phyloP scores from a whole-genome alignment of 352 stramenopile genomes.

The Pythium aquatile region DNA sequence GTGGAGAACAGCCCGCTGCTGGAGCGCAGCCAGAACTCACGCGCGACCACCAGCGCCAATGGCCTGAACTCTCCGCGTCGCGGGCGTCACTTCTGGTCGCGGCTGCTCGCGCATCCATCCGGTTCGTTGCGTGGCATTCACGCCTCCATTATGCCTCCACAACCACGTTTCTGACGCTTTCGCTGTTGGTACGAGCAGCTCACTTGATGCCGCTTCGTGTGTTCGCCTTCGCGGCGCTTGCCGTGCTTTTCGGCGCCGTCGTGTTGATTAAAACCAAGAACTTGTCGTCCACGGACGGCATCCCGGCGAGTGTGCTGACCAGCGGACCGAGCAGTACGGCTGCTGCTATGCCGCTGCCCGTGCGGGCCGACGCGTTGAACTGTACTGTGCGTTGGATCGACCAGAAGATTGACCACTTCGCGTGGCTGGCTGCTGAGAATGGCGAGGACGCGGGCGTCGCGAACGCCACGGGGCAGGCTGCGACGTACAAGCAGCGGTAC shows the following conservation, averaged over 20 bases:
- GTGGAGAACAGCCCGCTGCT: constrained; percentile 25
- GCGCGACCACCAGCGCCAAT: constrained; percentile 10
- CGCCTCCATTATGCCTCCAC: too few relatives aligned
- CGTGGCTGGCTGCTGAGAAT: constrained; percentile 36
- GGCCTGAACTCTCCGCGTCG: constrained; percentile 21
- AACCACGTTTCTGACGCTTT: not conserved
- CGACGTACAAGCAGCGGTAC: constrained; percentile 88
- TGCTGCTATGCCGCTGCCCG: not conserved
- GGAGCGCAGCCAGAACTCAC: constrained; percentile 19
- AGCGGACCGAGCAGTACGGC: constrained; percentile 8
- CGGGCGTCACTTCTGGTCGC: constrained; percentile 29
- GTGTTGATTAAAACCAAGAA: constrained; percentile 74
- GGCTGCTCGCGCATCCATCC: constrained; percentile 19
- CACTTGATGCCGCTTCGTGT: constrained; percentile 45
- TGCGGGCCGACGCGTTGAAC: constrained; percentile 57
- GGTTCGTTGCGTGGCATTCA: not conserved
- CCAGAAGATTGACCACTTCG: constrained; percentile 90
- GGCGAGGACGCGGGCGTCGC: constrained; percentile 19
- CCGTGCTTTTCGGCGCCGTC: constrained; percentile 56
- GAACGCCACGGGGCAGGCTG: constrained; percentile 25
- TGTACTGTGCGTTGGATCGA: constrained; percentile 86
- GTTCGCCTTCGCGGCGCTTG: constrained; percentile 41
- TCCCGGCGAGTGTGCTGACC: constrained; percentile 40
- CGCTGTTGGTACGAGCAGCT: not conserved
- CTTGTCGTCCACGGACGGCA: constrained; percentile 40